Evolutionary conservation across 768 basidiomycete species (phyloP).

Genomic region (Suillus paluster): DNA sequence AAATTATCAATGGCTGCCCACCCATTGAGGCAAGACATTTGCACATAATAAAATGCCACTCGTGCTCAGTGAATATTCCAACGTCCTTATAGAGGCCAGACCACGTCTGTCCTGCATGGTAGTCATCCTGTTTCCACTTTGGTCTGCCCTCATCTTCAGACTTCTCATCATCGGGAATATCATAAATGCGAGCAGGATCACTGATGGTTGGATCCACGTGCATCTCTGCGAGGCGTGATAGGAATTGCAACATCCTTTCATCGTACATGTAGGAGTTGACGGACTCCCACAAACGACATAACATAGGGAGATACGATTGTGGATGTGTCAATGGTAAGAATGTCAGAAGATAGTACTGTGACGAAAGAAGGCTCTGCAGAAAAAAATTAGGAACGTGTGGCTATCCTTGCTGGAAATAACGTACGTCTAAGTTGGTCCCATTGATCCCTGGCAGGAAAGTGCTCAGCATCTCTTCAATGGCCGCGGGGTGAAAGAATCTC

Average conservation of each 20-base stretch:
- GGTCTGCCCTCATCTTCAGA: constrained; percentile 67
- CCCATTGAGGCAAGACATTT: constrained; percentile 87
- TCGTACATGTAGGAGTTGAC: constrained; percentile 90
- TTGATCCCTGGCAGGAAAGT: constrained; percentile 81
- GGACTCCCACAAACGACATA: constrained; percentile 87
- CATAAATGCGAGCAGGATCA: constrained; percentile 68
- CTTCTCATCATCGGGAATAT: constrained; percentile 65
- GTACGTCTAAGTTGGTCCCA: constrained; percentile 72
- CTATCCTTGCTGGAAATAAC: constrained; percentile 29
- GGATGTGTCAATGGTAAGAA: constrained; percentile 88
- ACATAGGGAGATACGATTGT: constrained; percentile 80
- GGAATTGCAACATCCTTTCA: constrained; percentile 86
- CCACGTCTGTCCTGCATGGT: constrained; percentile 52
- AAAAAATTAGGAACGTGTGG: constrained; percentile 55
- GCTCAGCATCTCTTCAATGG: constrained; percentile 87
- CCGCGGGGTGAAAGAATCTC: constrained; percentile 88
- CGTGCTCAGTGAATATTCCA: constrained; percentile 83
- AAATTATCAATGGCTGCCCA: constrained; percentile 37
- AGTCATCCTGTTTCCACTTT: constrained; percentile 51
- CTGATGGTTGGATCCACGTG: constrained; percentile 75
- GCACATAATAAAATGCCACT: constrained; percentile 88
- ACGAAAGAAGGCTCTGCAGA: constrained; percentile 74
- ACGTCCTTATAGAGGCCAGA: constrained; percentile 52
- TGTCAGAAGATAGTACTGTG: constrained; percentile 84
- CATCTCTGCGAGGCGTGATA: constrained; percentile 75